These are phyloP conservation scores for Inga oerstediana DNA, from an alignment of 306 rosid species.

Conservation along the genomic window DNA sequence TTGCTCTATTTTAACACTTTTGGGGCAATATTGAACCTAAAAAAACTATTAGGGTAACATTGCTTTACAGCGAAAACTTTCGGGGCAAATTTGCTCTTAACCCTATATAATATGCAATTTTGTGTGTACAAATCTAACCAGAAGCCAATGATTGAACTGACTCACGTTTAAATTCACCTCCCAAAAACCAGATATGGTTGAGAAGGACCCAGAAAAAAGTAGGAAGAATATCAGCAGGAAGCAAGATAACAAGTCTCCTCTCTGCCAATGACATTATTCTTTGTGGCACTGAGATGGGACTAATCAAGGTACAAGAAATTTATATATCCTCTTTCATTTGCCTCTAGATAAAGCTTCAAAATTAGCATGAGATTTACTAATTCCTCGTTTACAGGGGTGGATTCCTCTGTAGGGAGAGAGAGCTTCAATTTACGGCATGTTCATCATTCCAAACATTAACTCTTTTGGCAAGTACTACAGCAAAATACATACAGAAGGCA, in stretches of 20 bases:
- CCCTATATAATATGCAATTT: not conserved
- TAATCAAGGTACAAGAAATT: constrained; percentile 59
- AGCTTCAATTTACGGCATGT: constrained; percentile 25
- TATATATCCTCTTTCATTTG: not conserved
- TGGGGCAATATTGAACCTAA: too few relatives aligned
- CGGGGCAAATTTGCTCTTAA: too few relatives aligned
- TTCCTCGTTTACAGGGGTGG: constrained; percentile 70
- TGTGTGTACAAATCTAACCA: not conserved
- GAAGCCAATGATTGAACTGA: constrained; percentile 16
- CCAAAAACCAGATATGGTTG: constrained; percentile 69
- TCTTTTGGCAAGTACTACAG: constrained; percentile 24
- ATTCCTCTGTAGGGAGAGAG: constrained; percentile 60
- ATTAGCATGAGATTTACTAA: not conserved
- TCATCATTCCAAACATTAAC: constrained; percentile 23
- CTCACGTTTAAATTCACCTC: constrained; percentile 32
- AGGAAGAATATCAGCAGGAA: constrained; percentile 85
- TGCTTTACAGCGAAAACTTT: too few relatives aligned
- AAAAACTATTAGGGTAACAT: too few relatives aligned
- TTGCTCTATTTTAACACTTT: too few relatives aligned
- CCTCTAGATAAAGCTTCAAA: not conserved
- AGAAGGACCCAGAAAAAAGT: constrained; percentile 61
- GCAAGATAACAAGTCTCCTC: constrained; percentile 70
- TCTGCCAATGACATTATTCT: constrained; percentile 73
- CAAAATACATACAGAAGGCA: constrained; percentile 26
- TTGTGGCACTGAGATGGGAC: constrained; percentile 76